phyloP scores from a whole-genome alignment of 2,329 filamentous ascomycete species.

The Phoma sp. region DNA sequence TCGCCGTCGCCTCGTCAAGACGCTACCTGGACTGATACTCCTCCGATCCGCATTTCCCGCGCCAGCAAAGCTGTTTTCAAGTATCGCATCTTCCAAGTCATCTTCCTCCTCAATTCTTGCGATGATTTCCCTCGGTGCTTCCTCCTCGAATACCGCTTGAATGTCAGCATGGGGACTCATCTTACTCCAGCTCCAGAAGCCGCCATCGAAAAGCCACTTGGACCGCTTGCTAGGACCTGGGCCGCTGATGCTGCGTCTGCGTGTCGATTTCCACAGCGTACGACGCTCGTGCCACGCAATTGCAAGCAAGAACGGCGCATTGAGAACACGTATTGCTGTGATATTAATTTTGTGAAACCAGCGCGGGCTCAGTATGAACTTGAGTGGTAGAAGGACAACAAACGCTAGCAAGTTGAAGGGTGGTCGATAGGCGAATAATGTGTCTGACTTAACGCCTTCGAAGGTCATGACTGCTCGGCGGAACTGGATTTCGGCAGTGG shows the following conservation, averaged over 20 bases:
- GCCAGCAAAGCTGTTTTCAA: slow-evolving; percentile 51
- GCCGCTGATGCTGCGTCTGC: slow-evolving; percentile 31
- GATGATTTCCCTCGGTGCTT: slow-evolving; percentile 66
- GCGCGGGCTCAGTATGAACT: slow-evolving; percentile 77
- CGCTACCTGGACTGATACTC: slow-evolving; percentile 43
- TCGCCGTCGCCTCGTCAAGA: slow-evolving; percentile 40
- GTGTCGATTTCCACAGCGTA: slow-evolving; percentile 67
- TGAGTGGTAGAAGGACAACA: slow-evolving; percentile 76
- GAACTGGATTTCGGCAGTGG: slow-evolving; percentile 84
- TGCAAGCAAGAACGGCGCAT: slow-evolving; percentile 75
- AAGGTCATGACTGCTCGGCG: slow-evolving; percentile 81
- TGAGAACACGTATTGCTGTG: slow-evolving; percentile 74
- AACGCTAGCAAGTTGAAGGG: slow-evolving; percentile 85
- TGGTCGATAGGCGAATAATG: slow-evolving; percentile 81
- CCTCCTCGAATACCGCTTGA: slow-evolving; percentile 74
- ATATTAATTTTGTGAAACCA: slow-evolving; percentile 95
- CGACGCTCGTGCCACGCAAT: slow-evolving; percentile 76
- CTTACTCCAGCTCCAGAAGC: slow-evolving; percentile 60
- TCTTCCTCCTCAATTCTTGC: slow-evolving; percentile 59
- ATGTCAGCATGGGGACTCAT: slow-evolving; percentile 77
- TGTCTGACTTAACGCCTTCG: slow-evolving; percentile 84
- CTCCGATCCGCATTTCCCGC: slow-evolving; percentile 23
- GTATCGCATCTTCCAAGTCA: slow-evolving; percentile 54
- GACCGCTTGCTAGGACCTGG: slow-evolving; percentile 50
- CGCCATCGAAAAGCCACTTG: slow-evolving; percentile 55